A percentile compares a stretch with the other conserved stretches of the same genome.
These are phyloP conservation scores for Eucalyptus melliodora DNA, from an alignment of 345 rosid genomes.

Conservation along the genomic window DNA sequence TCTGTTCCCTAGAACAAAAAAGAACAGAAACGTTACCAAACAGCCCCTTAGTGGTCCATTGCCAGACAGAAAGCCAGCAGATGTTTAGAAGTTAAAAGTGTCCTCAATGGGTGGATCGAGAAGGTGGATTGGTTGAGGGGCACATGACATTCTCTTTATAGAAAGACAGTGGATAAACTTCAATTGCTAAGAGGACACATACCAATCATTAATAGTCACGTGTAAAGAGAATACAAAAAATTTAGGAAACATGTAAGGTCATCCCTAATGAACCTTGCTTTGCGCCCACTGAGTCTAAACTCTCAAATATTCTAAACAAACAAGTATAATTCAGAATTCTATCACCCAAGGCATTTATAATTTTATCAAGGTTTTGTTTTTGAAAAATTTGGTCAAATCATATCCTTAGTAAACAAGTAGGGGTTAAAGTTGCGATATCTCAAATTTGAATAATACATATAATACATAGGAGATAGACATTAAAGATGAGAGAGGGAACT, in stretches of 20 bases:
- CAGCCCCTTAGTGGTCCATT: not conserved
- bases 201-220: not conserved
- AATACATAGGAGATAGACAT: not conserved
- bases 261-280: not conserved
- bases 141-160: not conserved
- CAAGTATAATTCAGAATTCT: not conserved
- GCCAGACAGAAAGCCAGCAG: not conserved
- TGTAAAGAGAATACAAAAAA: not conserved
- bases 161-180: accelerated
- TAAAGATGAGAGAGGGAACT: not conserved
- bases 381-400: not conserved
- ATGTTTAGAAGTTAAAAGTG: not conserved
- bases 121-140: not conserved
- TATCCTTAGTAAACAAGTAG: not conserved
- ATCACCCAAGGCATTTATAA: too few relatives aligned
- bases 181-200: accelerated
- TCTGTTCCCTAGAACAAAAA: too few relatives aligned
- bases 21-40: too few relatives aligned
- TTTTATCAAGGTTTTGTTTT: not conserved
- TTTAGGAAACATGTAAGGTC: accelerated
- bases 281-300: not conserved
- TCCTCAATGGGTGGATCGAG: not conserved
- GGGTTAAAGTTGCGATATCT: not conserved
- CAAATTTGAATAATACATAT: not conserved
- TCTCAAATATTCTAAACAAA: not conserved